phyloP scores from a whole-genome alignment of 225 moss, liverwort and hornwort genomes.

The Pseudoscleropodium purum region DNA sequence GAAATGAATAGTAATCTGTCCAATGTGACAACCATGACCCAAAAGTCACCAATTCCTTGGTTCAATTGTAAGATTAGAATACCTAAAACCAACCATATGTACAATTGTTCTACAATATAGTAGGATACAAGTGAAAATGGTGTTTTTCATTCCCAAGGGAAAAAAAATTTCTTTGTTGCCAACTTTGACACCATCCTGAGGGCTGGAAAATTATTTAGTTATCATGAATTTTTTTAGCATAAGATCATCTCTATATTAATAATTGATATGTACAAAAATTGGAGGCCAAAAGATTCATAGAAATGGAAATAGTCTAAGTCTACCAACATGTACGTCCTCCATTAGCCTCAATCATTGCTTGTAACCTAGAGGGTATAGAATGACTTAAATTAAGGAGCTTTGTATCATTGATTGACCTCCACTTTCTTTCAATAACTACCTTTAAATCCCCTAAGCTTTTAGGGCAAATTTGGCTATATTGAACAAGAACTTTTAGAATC shows the following conservation, averaged over 20 bases:
- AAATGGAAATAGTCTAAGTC: neutral
- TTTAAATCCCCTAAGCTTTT: neutral
- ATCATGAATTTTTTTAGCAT: neutral
- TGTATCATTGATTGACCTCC: neutral
- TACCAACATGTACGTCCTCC: neutral
- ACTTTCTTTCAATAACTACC: neutral
- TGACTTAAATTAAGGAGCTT: neutral
- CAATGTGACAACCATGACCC: too few species aligned
- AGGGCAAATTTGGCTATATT: neutral
- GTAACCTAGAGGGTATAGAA: neutral
- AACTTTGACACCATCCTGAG: accelerated
- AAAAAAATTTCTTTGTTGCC: neutral
- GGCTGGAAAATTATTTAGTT: neutral
- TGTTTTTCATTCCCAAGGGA: neutral
- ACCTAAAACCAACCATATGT: neutral
- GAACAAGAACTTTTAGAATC: neutral
- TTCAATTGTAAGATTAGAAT: neutral
- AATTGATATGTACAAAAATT: neutral
- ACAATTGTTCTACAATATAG: neutral
- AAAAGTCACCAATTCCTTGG: neutral
- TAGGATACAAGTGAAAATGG: neutral
- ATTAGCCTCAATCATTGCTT: neutral
- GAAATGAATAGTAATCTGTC: too few species aligned
- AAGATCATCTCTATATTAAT: neutral
- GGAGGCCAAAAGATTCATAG: neutral